phyloP scores from a whole-genome alignment of 148 eudicot species.

The Amaranthus palmeri region DNA sequence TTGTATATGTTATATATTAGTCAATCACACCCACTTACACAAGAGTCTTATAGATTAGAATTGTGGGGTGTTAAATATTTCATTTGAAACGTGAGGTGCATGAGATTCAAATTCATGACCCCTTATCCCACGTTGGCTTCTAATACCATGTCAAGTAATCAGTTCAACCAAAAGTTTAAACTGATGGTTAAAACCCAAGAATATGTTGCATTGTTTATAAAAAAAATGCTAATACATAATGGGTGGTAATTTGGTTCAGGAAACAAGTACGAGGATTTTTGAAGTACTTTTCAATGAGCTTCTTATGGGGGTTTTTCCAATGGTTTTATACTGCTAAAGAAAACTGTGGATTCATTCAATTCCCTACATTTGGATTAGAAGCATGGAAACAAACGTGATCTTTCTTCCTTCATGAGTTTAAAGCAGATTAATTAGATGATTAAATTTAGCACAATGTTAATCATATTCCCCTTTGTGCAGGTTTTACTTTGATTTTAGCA shows the following conservation, averaged over 20 bases:
- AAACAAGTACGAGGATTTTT: conserved; percentile 39
- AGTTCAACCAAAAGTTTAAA: too few species aligned
- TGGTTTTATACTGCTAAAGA: conserved; percentile 46
- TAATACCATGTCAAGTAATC: too few species aligned
- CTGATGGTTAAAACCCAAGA: too few species aligned
- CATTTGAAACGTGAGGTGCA: too few species aligned
- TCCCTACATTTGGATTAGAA: conserved; percentile 51
- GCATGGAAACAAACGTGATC: conserved; percentile 34
- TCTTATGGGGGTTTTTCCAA: conserved; percentile 72
- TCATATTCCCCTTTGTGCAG: conserved; percentile 26
- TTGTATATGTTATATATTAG: too few species aligned
- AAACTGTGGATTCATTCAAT: conserved; percentile 49
- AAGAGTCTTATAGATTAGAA: too few species aligned
- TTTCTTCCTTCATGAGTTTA: background rate
- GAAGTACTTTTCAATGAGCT: conserved; percentile 64
- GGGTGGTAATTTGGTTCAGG: conserved; percentile 28
- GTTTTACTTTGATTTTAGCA: conserved; percentile 75
- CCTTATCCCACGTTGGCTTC: too few species aligned
- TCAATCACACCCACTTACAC: too few species aligned
- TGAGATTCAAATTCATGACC: too few species aligned
- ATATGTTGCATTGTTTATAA: background rate
- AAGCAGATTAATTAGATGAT: background rate
- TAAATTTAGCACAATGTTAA: background rate
- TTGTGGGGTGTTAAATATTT: too few species aligned
- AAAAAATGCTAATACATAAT: background rate